phyloP scores from a whole-genome alignment of 2,329 filamentous ascomycete genomes.

The Aspergillus costaricaensis region DNA sequence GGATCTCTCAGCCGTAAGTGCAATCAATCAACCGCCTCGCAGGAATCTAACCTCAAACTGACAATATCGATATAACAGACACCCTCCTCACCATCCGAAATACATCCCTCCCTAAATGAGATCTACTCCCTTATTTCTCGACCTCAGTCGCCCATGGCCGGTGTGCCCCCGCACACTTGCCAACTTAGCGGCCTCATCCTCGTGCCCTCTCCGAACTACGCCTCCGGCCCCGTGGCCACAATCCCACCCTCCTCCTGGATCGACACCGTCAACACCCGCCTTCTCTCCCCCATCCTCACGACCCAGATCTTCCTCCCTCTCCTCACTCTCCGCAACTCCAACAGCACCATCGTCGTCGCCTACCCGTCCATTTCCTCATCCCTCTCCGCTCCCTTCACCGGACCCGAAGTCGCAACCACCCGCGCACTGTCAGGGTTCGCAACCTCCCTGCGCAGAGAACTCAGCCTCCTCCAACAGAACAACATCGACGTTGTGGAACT shows the following conservation, averaged over 20 bases:
- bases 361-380: slow-evolving; percentile 51
- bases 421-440: slow-evolving; percentile 86
- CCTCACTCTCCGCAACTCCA: slow-evolving; percentile 61
- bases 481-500: slow-evolving; percentile 77
- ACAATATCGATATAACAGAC: slow-evolving; percentile 45
- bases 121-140: slow-evolving; percentile 72
- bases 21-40: background rate
- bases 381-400: slow-evolving; percentile 50
- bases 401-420: slow-evolving; percentile 82
- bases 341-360: slow-evolving; percentile 47
- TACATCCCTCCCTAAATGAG: slow-evolving; percentile 68
- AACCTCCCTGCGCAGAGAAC: slow-evolving; percentile 75
- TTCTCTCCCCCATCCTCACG: slow-evolving; percentile 84
- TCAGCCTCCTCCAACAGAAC: slow-evolving; percentile 65
- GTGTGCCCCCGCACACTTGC: slow-evolving; percentile 73
- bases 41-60: slow-evolving; percentile 12
- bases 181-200: slow-evolving; percentile 78
- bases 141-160: slow-evolving; percentile 74
- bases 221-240: slow-evolving; percentile 80
- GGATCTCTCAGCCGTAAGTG: slow-evolving; percentile 64
- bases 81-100: slow-evolving; percentile 59
- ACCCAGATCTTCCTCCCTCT: slow-evolving; percentile 87
- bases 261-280: slow-evolving; percentile 87
- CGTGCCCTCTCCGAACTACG: slow-evolving; percentile 76
- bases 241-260: slow-evolving; percentile 82